These are phyloP conservation scores for Rhizopus stolonifer DNA, from an alignment of 371 early-diverging fungal genomes.

Conservation along the genomic window DNA sequence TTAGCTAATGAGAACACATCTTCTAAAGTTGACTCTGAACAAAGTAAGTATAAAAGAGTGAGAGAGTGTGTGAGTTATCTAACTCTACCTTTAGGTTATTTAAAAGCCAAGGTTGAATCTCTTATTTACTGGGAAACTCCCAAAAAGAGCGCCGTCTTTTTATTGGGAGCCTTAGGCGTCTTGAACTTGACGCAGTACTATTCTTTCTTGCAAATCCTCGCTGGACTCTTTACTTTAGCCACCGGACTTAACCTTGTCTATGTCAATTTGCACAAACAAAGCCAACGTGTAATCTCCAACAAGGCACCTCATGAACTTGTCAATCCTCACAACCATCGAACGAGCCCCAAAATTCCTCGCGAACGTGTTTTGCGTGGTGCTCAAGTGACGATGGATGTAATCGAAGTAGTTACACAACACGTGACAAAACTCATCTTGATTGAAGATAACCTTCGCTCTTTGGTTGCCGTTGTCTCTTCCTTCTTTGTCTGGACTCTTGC, in stretches of 20 bases:
- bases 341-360: conserved; percentile 36
- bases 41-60: conserved; percentile 39
- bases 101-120: conserved; percentile 44
- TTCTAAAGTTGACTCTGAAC: conserved; percentile 47
- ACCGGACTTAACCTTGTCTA: conserved; percentile 55
- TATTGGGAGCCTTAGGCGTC: conserved; percentile 33
- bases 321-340: conserved; percentile 46
- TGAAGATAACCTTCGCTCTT: conserved; percentile 53
- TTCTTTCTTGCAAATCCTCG: conserved; percentile 54
- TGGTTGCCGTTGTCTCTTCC: conserved; percentile 45
- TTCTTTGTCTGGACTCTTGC: conserved; percentile 59
- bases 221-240: conserved; percentile 47
- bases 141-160: conserved; percentile 36
- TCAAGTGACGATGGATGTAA: conserved; percentile 46
- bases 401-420: conserved; percentile 47
- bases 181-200: conserved; percentile 54
- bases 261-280: conserved; percentile 53
- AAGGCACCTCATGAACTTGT: conserved; percentile 42
- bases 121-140: conserved; percentile 61
- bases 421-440: conserved; percentile 52
- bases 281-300: conserved; percentile 37
- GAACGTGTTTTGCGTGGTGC: conserved; percentile 40
- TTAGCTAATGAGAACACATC: not conserved
- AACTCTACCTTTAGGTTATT: conserved; percentile 33
- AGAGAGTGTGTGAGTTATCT: not conserved